Percentiles rank a stretch among this genome's conserved stretches.
Evolutionary conservation across 192 early-diverging fungal species (phyloP).

Genomic region (Globomyces pollinis-pini): DNA sequence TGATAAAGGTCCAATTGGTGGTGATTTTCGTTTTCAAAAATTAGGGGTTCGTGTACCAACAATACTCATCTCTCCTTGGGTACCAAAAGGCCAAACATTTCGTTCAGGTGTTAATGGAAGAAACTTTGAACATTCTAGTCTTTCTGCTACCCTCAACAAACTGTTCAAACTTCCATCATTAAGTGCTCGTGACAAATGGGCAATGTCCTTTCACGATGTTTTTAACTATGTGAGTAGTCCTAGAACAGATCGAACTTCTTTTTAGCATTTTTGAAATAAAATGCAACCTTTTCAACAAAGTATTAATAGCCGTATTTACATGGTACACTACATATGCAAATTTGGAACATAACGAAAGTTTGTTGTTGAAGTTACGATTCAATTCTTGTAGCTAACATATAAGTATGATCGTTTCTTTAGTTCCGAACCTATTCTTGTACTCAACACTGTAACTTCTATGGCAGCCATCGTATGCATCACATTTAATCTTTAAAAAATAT

Average conservation of each 20-base stretch:
- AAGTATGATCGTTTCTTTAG: too few species aligned
- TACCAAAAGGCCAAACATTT: slow-evolving; percentile 26
- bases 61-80: slow-evolving; percentile 34
- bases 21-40: slow-evolving; percentile 36
- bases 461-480: too few species aligned
- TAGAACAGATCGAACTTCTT: not conserved
- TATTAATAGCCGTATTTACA: too few species aligned
- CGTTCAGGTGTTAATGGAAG: slow-evolving; percentile 6
- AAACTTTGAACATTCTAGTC: slow-evolving; percentile 38
- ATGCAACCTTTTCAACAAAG: too few species aligned
- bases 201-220: slow-evolving; percentile 4
- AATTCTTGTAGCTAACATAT: too few species aligned
- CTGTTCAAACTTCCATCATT: not conserved
- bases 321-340: too few species aligned
- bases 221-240: slow-evolving; percentile 1
- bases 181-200: slow-evolving; percentile 3
- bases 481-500: not conserved
- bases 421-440: too few species aligned
- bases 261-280: too few species aligned
- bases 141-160: slow-evolving; percentile 38
- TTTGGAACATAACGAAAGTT: too few species aligned
- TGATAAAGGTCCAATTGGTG: not conserved
- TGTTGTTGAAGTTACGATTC: too few species aligned
- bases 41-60: slow-evolving; percentile 47
- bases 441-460: too few species aligned